Base-by-base conservation (phyloP, 352 stramenopile genomes). In the Phytophthora crassamura region DNA sequence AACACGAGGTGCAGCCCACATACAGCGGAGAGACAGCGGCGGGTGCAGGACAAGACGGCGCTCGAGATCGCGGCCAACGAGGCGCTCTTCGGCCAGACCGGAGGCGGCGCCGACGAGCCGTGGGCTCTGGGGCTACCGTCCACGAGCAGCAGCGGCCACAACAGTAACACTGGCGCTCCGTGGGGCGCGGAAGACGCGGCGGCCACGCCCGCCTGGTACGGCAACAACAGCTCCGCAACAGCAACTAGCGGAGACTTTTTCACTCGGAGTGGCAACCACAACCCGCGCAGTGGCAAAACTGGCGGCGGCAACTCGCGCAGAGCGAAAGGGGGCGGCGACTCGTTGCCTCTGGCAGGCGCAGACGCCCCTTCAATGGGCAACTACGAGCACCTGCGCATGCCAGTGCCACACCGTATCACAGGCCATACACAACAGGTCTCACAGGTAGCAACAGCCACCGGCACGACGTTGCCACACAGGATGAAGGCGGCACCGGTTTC, bases 381-480 rank as follows among this genome's bases (percentile, higher is more conserved):
- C 33, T 88, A 82, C 74, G 80, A 91, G 61, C 78, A 78, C 40
- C 73, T 82, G 73, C 70, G 75, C 42, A 82, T 89, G 76, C 78
- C 78, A 56, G 67, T 82, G 64, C 48, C 61, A 54, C 32, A 50
- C 56, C 55, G 69, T 39, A 43, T 59, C 3, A 5, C 43, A 41
- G 41, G 42, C 15, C 57, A 64, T 16, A 30, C 25, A 30, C 64
- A 60, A 36, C 34, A 53, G 56, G 55, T 65, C 59, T 14, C 47
- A 49, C 42, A 50, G 42, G 39, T 45, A 15, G 18, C 50, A 49
- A 50, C 59, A 56, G 16, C 53, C 60, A 52, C 59, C 58, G 41
- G 38, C 20, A 41, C 40, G 36, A 41, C 51, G 60, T 62, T 77
- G 59, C 59, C 54, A 15, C 57, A 63, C 39, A 48, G 69, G 10